Base-by-base conservation (phyloP, 2,329 filamentous ascomycete species). In the Cordyceps fumosorosea region DNA sequence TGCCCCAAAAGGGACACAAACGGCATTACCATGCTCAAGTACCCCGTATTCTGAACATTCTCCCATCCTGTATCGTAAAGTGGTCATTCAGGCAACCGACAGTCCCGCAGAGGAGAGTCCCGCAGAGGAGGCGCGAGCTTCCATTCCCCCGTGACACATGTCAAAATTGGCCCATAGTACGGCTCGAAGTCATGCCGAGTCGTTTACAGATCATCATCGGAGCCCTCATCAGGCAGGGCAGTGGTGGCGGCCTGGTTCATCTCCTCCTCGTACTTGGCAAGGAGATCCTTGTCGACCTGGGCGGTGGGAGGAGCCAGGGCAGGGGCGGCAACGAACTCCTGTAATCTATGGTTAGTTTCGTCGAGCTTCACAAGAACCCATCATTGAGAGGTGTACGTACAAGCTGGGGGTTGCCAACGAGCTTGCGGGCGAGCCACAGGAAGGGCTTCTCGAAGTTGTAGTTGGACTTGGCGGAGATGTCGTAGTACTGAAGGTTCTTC, bases 391-490 rank as follows among this genome's bases (percentile, higher is more conserved):
- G 32, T 32, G 3, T 55, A 67, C 67, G 56, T 66, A 67, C 65
- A 55, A 71, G 66, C 55, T 66, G 64, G 73, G 91, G 84, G 85
- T 98, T 98, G 79, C 93, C 95, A 71, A 96, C 93, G 64, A 99
- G 88, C 88, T 99, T 99, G 79, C 95, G 89, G 71, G 93, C 93
- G 72, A 99, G 89, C 95, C 95, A 98, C 72, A 98, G 89, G 91
- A 99, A 98, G 67, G 93, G 93, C 88, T 98, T 99, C 89, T 98
- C 93, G 80, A 98, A 98, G 88, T 98, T 98, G 84, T 99, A 98
- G 86, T 98, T 98, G 75, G 93, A 97, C 85, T 98, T 99, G 80
- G 95, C 95, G 48, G 92, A 97, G 78, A 98, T 98, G 73, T 98
- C 95, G 86, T 99, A 99, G 87, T 98, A 99, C 82, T 99, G 95